Conservation (phyloP, 371 early-diverging fungal genomes). For the Pancytospora philotis region DNA sequence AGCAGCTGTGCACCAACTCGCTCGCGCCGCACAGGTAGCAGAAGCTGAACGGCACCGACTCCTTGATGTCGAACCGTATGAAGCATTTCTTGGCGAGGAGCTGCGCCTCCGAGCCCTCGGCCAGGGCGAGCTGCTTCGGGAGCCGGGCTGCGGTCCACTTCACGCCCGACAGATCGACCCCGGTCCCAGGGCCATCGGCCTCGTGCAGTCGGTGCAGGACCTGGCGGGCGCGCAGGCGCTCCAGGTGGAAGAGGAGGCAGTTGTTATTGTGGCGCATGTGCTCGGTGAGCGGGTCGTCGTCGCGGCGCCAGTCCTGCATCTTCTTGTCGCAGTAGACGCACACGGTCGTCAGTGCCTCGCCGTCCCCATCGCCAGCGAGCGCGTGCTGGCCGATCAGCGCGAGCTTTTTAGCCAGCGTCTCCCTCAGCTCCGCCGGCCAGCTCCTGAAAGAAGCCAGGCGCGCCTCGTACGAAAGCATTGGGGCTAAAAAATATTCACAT, state of each 20-base stretch:
- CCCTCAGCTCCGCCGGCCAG: slow-evolving; percentile 16
- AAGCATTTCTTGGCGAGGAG: not conserved
- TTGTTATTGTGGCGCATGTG: not conserved
- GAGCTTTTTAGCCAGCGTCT: not conserved
- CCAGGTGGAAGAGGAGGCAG: slow-evolving; percentile 3
- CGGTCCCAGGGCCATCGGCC: not conserved
- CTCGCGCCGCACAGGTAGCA: not conserved
- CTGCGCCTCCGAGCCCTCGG: not conserved
- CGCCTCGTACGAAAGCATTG: slow-evolving; percentile 5
- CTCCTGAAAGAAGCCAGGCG: slow-evolving; percentile 12
- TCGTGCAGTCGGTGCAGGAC: not conserved
- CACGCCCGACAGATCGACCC: no score
- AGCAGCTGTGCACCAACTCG: not conserved
- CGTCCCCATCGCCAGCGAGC: no score
- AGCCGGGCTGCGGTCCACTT: no score
- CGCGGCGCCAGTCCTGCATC: not conserved
- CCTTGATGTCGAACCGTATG: not conserved
- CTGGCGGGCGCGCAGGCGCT: not conserved
- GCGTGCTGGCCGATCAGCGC: slow-evolving; percentile 13
- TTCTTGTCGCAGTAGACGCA: slow-evolving; percentile 12
- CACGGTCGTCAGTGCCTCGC: not conserved
- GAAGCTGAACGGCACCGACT: not conserved
- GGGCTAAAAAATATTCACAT: no score
- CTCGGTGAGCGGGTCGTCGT: not conserved
- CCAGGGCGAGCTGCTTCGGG: not conserved